These are phyloP conservation scores for Datisca glomerata DNA, from an alignment of 306 rosid genomes.

Conservation along the genomic window DNA sequence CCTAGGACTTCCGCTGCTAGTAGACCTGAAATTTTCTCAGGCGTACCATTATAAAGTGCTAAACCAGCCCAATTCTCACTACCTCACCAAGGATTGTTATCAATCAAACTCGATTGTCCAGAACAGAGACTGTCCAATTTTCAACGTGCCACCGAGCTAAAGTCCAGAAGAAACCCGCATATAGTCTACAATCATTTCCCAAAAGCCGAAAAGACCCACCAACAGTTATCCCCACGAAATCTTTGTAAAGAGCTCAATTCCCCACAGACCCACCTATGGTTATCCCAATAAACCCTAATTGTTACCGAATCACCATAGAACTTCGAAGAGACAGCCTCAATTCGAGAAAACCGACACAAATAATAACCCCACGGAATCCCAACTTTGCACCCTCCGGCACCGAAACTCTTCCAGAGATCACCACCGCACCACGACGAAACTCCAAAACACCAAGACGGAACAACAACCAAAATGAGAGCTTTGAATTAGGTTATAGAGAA, in stretches of 20 bases:
- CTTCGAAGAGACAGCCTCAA: neutral
- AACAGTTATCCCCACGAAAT: too few relatives aligned
- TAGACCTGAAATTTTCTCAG: too few relatives aligned
- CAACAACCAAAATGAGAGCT: slow-evolving; percentile 8
- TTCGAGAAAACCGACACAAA: neutral
- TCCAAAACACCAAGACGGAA: neutral
- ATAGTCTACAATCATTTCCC: too few relatives aligned
- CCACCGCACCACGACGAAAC: neutral
- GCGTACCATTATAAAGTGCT: too few relatives aligned
- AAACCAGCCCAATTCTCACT: slow-evolving; percentile 11
- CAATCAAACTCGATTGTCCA: neutral
- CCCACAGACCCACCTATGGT: slow-evolving; percentile 14
- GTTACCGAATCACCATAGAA: slow-evolving; percentile 14
- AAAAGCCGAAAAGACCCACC: too few relatives aligned
- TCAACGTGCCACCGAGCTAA: too few relatives aligned
- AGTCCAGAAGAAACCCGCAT: too few relatives aligned
- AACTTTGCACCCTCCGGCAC: neutral
- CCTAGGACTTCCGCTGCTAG: too few relatives aligned
- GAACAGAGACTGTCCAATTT: too few relatives aligned
- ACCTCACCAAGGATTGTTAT: slow-evolving; percentile 4
- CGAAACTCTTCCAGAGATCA: neutral
- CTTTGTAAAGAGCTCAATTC: neutral
- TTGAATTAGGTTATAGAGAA: slow-evolving; percentile 14
- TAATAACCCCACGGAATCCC: too few relatives aligned
- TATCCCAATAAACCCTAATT: slow-evolving; percentile 12